These are phyloP conservation scores for Blastobotrys persicus DNA, from an alignment of 1,139 yeast genomes.

Conservation along the genomic window DNA sequence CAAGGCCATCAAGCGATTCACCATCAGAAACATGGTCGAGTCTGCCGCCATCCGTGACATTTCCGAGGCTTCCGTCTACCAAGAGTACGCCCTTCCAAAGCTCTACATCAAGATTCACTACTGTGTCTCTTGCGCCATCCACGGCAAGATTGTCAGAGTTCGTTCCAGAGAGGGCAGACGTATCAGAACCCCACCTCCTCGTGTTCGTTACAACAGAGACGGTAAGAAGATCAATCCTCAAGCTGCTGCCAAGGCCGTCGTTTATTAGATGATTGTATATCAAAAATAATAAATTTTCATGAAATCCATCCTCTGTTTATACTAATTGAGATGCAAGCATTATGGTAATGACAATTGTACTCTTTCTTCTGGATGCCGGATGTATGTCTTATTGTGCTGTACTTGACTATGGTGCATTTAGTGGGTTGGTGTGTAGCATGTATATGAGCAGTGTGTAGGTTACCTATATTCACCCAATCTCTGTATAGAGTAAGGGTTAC, in stretches of 20 bases:
- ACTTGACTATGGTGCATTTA: no score
- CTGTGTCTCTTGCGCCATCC: constrained; percentile 99
- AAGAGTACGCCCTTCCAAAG: constrained; percentile 99
- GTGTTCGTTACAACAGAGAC: constrained; percentile 97
- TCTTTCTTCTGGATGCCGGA: no score
- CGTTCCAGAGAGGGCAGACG: constrained; percentile 99
- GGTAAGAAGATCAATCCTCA: constrained; percentile 92
- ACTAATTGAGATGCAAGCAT: no score
- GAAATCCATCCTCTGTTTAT: no score
- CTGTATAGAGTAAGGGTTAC: no score
- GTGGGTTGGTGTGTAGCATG: no score
- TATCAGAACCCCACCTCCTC: constrained; percentile 98
- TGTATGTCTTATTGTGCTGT: no score
- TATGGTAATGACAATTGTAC: no score
- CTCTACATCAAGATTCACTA: constrained; percentile 99
- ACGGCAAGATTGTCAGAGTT: constrained; percentile 99
- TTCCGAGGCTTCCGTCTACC: constrained; percentile 98
- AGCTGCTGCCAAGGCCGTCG: constrained; percentile 92
- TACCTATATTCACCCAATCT: no score
- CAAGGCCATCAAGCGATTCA: constrained; percentile 99
- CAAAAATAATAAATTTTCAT: not conserved
- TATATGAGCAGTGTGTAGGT: no score
- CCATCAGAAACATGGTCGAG: constrained; percentile 99
- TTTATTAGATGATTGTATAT: constrained; percentile 11
- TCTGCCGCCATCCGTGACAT: constrained; percentile 99